phyloP scores from a whole-genome alignment of 371 early-diverging fungal species.

The Syncephalastrum sp. region DNA sequence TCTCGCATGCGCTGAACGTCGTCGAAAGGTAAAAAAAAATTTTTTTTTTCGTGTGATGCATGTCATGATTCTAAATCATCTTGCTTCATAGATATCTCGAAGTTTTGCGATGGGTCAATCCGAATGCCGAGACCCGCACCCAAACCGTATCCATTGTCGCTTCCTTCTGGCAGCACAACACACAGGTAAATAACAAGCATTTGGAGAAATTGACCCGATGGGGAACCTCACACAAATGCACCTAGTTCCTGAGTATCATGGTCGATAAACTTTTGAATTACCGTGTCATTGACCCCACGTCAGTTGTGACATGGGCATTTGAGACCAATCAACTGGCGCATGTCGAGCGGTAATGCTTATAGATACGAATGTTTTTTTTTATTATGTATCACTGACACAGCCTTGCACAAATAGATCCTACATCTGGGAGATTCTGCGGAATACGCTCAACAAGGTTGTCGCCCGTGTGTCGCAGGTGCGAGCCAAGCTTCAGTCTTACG shows the following conservation, averaged over 20 bases:
- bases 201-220: conserved; percentile 3
- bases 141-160: conserved; percentile 77
- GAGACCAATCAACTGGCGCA: conserved; percentile 52
- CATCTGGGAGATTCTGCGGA: conserved; percentile 78
- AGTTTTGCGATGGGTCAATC: conserved; percentile 64
- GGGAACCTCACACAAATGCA: background rate
- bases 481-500: conserved; percentile 46
- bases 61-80: background rate
- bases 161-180: conserved; percentile 81
- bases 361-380: background rate
- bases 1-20: conserved; percentile 89
- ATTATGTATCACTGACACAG: background rate
- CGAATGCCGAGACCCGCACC: conserved; percentile 54
- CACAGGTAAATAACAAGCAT: conserved; percentile 45
- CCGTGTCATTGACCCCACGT: conserved; percentile 82
- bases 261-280: conserved; percentile 92
- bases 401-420: conserved; percentile 41
- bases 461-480: conserved; percentile 78
- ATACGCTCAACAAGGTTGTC: conserved; percentile 79
- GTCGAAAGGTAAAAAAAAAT: conserved; percentile 68
- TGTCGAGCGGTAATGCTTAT: conserved; percentile 42
- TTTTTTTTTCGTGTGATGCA: background rate
- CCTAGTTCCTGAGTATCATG: conserved; percentile 80
- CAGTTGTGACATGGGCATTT: conserved; percentile 80
- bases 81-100: conserved; percentile 57